These are phyloP conservation scores for Suillus americanus DNA, from an alignment of 768 basidiomycete species.

Conservation along the genomic window DNA sequence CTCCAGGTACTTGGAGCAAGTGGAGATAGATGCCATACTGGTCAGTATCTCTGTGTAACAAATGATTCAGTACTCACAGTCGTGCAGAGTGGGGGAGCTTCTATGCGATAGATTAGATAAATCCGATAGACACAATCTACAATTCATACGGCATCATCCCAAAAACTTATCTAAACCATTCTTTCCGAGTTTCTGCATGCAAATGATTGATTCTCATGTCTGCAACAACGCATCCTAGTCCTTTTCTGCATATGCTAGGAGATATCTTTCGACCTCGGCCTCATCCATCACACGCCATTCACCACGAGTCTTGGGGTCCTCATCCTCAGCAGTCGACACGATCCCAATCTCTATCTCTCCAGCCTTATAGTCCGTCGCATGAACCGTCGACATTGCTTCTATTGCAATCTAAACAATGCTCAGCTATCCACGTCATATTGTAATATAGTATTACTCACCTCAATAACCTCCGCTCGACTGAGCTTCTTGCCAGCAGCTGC, in stretches of 20 bases:
- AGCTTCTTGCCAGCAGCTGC: constrained; percentile 72
- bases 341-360: constrained; percentile 97
- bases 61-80: not conserved
- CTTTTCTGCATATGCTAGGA: constrained; percentile 88
- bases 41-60: constrained; percentile 35
- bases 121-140: not conserved
- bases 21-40: constrained; percentile 66
- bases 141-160: not conserved
- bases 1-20: constrained; percentile 47
- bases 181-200: not conserved
- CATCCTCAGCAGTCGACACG: constrained; percentile 73
- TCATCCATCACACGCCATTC: constrained; percentile 79
- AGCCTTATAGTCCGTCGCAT: constrained; percentile 94
- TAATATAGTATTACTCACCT: constrained; percentile 52
- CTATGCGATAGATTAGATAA: constrained; percentile 35
- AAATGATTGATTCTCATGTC: constrained; percentile 4
- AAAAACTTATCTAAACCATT: not conserved
- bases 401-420: constrained; percentile 71
- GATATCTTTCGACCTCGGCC: constrained; percentile 73
- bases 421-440: constrained; percentile 2
- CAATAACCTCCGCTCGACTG: constrained; percentile 78
- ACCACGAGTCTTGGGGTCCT: constrained; percentile 69
- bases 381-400: constrained; percentile 90
- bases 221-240: constrained; percentile 47
- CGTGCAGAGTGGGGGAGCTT: constrained; percentile 67